phyloP scores from a whole-genome alignment of 2,329 filamentous ascomycete species.

The Verticillium zaregamsianum region DNA sequence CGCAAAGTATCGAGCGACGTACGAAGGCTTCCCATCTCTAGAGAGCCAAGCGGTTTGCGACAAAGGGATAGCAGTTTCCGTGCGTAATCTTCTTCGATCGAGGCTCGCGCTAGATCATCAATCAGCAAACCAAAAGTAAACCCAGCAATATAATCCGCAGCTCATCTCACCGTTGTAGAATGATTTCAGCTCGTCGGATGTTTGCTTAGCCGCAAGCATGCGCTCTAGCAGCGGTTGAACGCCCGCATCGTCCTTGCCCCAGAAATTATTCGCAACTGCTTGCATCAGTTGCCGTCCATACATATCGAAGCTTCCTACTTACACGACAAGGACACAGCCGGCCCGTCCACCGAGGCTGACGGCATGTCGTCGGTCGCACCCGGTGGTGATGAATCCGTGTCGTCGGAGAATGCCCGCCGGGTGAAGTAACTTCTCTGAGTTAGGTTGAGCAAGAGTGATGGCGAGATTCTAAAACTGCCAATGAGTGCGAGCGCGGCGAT shows the following conservation, averaged over 20 bases:
- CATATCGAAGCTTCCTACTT: slow-evolving; percentile 13
- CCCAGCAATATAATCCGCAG: not conserved
- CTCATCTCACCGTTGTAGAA: slow-evolving; percentile 73
- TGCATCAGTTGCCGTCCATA: not conserved
- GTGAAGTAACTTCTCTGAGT: not conserved
- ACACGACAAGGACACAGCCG: slow-evolving; percentile 67
- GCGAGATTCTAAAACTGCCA: not conserved
- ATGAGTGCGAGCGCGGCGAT: not conserved
- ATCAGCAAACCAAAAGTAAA: not conserved
- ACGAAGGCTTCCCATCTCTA: slow-evolving; percentile 79
- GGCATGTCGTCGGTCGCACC: slow-evolving; percentile 45
- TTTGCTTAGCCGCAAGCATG: slow-evolving; percentile 91
- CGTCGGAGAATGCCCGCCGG: not conserved
- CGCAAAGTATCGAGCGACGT: slow-evolving; percentile 82
- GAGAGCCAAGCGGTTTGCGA: slow-evolving; percentile 83
- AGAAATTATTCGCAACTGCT: slow-evolving; percentile 97
- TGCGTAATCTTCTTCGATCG: slow-evolving; percentile 95
- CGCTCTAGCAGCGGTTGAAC: slow-evolving; percentile 87
- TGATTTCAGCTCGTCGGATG: slow-evolving; percentile 85
- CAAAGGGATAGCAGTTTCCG: slow-evolving; percentile 82
- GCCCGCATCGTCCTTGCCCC: slow-evolving; percentile 98
- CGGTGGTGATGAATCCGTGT: not conserved
- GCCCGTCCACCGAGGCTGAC: slow-evolving; percentile 55
- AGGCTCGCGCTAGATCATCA: slow-evolving; percentile 65
- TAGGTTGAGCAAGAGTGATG: not conserved